Percentiles rank a stretch among this genome's conserved stretches.
phyloP scores from a whole-genome alignment of 225 moss, liverwort and hornwort species.

The Thuidium tamariscinum region DNA sequence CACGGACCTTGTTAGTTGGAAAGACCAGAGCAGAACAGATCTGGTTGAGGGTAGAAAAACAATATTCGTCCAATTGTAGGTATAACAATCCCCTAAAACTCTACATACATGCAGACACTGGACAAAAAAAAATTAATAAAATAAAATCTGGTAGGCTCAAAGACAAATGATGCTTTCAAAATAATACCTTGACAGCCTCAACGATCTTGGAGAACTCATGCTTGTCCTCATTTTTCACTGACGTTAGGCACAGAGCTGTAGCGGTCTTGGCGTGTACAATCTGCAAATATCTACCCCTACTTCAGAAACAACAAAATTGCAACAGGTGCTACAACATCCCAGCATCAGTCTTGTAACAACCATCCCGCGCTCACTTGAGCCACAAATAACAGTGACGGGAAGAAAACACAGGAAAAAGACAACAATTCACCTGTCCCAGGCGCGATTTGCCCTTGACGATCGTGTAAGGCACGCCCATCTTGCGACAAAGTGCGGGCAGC shows the following conservation, averaged over 20 bases:
- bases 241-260: conserved; percentile 70
- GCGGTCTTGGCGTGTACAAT: conserved; percentile 82
- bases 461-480: conserved; percentile 89
- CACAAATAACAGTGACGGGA: background rate
- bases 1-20: background rate
- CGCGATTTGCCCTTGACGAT: conserved; percentile 88
- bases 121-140: background rate
- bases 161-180: background rate
- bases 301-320: background rate
- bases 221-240: conserved; percentile 90
- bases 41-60: too few species aligned
- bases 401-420: background rate
- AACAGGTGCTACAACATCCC: background rate
- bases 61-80: background rate
- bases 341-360: background rate
- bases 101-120: background rate
- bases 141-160: background rate
- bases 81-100: background rate
- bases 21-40: background rate
- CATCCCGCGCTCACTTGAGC: background rate
- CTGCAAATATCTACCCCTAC: background rate
- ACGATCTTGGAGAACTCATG: conserved; percentile 94
- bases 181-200: conserved; percentile 79
- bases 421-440: conserved; percentile 35
- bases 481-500: conserved; percentile 89